phyloP scores from a whole-genome alignment of 768 basidiomycete genomes.

The Pleurotus tuber-regium region DNA sequence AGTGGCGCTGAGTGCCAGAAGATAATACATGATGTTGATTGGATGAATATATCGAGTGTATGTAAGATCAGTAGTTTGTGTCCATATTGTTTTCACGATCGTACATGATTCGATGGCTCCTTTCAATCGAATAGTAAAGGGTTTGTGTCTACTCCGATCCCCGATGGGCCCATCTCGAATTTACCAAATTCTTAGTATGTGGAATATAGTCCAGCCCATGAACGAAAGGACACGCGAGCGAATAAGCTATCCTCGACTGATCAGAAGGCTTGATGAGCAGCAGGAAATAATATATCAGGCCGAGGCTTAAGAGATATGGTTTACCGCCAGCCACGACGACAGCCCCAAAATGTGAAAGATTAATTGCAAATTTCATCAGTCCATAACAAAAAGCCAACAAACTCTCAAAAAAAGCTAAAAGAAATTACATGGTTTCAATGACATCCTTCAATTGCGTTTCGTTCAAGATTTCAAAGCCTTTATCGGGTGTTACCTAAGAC shows the following conservation, averaged over 20 bases:
- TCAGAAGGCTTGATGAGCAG: no score
- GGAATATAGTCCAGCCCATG: no score
- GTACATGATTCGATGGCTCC: no score
- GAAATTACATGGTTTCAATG: slow-evolving; percentile 76
- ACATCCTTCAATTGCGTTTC: slow-evolving; percentile 79
- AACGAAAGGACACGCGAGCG: no score
- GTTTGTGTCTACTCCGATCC: no score
- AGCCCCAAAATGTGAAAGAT: neutral
- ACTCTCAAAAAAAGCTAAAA: slow-evolving; percentile 8
- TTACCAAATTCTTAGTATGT: no score
- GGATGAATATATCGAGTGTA: neutral
- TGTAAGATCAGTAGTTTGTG: neutral
- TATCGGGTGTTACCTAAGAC: slow-evolving; percentile 69
- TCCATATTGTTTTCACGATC: neutral
- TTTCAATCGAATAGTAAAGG: no score
- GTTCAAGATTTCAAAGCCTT: slow-evolving; percentile 88
- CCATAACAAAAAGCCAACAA: neutral
- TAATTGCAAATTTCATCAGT: neutral
- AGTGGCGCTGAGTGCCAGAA: neutral
- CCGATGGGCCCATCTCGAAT: no score
- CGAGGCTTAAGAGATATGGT: no score
- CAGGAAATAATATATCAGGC: no score
- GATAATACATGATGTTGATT: neutral
- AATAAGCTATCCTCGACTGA: no score
- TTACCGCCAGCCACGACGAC: neutral